A percentile compares a stretch with the other conserved stretches of the same genome.
Evolutionary conservation across 805 yeast species (phyloP).

Genomic region (Zygosaccharomyces lentus): DNA sequence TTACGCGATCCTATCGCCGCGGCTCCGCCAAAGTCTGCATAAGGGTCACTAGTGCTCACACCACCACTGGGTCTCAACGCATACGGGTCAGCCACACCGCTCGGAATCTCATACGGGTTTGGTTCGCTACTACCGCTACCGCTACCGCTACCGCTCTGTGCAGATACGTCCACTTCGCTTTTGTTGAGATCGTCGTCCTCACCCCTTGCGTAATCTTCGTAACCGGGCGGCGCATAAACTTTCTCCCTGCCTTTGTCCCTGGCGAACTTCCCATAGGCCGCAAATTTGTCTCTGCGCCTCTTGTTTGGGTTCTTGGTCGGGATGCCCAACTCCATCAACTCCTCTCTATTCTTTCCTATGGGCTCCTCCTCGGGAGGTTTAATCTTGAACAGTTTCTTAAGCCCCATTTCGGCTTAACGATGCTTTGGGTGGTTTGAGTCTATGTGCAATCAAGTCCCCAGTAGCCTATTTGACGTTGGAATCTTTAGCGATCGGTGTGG

Average conservation of each 20-base stretch:
- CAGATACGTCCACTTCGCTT: constrained; percentile 10
- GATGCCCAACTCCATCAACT: constrained; percentile 42
- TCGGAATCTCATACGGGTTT: constrained; percentile 11
- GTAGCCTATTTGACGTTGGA: too few species aligned
- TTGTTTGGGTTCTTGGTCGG: constrained; percentile 36
- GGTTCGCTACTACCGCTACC: constrained; percentile 1
- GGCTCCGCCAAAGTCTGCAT: constrained; percentile 9
- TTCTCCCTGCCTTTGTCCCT: constrained; percentile 37
- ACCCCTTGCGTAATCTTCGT: constrained; percentile 30
- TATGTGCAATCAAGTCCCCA: too few species aligned
- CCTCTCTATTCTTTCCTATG: constrained; percentile 39
- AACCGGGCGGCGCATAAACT: constrained; percentile 40
- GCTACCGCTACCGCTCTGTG: constrained; percentile 1
- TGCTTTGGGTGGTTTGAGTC: too few species aligned
- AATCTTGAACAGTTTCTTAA: constrained; percentile 42
- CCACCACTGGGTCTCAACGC: constrained; percentile 5
- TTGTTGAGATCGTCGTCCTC: constrained; percentile 24
- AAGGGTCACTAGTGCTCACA: constrained; percentile 10
- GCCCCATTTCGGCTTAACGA: constrained; percentile 39
- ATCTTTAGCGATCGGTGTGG: too few species aligned
- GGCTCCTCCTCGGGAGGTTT: constrained; percentile 48
- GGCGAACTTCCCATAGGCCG: constrained; percentile 47
- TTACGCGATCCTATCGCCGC: constrained; percentile 6
- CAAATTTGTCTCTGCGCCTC: constrained; percentile 41
- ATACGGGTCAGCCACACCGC: constrained; percentile 12